These are phyloP conservation scores for Fusarium burgessii DNA, from an alignment of 2,329 filamentous ascomycete species.

Conservation along the genomic window DNA sequence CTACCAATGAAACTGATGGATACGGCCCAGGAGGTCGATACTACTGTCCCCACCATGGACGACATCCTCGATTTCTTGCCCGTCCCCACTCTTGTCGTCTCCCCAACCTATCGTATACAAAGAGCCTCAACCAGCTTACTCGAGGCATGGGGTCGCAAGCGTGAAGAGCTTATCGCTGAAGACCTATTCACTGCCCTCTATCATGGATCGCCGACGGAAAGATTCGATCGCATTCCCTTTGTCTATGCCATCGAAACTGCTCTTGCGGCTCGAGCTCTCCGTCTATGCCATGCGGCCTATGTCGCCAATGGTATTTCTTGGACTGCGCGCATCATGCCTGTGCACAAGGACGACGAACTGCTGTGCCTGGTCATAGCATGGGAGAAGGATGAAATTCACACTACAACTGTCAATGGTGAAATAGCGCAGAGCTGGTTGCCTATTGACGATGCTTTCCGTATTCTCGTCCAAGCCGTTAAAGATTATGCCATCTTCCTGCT, in stretches of 20 bases:
- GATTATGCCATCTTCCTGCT: constrained; percentile 15
- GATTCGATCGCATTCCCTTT: constrained; percentile 12
- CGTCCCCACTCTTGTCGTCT: constrained; percentile 7
- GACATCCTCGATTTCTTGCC: constrained; percentile 6
- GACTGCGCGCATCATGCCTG: constrained; percentile 9
- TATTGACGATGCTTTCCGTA: constrained; percentile 7
- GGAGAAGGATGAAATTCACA: neutral
- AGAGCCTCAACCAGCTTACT: neutral
- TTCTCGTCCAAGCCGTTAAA: constrained; percentile 10
- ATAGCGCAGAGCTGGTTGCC: constrained; percentile 6
- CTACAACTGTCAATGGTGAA: neutral
- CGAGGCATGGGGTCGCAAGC: neutral
- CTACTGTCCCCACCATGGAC: neutral
- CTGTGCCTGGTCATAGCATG: neutral
- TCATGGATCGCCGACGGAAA: neutral
- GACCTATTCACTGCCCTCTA: constrained; percentile 14
- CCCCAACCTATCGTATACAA: constrained; percentile 2
- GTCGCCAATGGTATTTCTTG: neutral
- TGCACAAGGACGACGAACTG: neutral
- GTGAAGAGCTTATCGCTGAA: neutral
- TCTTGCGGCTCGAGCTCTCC: neutral
- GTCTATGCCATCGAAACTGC: constrained; percentile 2
- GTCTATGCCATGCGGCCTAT: neutral
- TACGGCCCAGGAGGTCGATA: neutral
- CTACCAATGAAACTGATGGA: neutral